Base-by-base conservation (phyloP, 2,329 filamentous ascomycete species). In the Fusarium agapanthi region DNA sequence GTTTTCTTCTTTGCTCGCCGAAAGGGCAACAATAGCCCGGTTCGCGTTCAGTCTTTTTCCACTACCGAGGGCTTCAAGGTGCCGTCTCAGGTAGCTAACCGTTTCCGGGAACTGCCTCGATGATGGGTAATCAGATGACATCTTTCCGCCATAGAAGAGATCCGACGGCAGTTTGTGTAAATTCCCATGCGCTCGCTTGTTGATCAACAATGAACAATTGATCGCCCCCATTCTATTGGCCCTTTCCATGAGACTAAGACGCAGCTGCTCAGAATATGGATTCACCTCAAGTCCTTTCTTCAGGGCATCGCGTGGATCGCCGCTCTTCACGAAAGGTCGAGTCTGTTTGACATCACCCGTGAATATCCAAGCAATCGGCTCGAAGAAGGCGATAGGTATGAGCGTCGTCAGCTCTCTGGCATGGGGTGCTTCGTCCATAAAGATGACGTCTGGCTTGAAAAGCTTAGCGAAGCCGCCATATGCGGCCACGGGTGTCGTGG, bases 361-460 rank as follows among this genome's bases (percentile, higher is more conserved):
- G 50, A 85, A 82, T 5, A 87, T 83, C 83, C 84, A 86, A 0
- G 79, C 81, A 6, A 80, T 67, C 0, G 85, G 84, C 6, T 80
- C 78, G 51, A 82, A 86, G 34, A 81, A 83, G 0, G 84, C 84
- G 26, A 87, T 76, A 0, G 85, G 79, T 4, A 87, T 85, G 24
- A 87, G 72, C 0, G 82, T 83, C 0, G 85, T 85, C 0, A 86
- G 75, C 69, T 87, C 85, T 22, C 85, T 76, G 0, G 84, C 83
- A 48, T 87, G 85, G 0, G 84, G 83, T 0, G 84, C 83, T 79
- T 97, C 94, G 47, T 95, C 94, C 71, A 97, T 93, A 78, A 97
- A 95, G 1, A 96, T 89, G 71, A 97, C 91, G 75, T 96, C 93
- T 0, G 94, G 93, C 71, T 92, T 91, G 37, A 95, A 94, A 12